Evolutionary conservation across 345 rosid species (phyloP).

Genomic region (Heritiera fomes): DNA sequence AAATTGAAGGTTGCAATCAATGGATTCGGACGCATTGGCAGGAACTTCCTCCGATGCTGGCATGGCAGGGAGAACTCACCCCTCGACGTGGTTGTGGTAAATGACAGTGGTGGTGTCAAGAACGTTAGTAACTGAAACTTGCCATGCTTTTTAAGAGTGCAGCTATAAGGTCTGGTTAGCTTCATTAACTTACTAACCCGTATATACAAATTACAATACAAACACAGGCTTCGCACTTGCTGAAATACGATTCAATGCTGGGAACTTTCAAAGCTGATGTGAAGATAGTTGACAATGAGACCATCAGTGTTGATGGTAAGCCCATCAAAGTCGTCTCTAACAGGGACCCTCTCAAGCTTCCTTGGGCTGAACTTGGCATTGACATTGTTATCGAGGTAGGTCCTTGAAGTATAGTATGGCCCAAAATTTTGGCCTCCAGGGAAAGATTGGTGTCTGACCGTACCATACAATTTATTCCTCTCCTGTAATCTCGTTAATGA

Average conservation of each 20-base stretch:
- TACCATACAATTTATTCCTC: neutral
- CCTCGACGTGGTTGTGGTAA: conserved; percentile 84
- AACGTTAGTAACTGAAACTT: conserved; percentile 51
- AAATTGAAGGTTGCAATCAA: conserved; percentile 96
- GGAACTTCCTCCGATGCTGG: conserved; percentile 99
- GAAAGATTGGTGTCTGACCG: neutral
- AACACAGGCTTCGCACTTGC: conserved; percentile 91
- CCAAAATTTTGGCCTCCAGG: neutral
- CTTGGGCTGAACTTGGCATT: conserved; percentile 96
- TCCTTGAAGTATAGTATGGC: neutral
- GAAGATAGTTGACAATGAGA: conserved; percentile 68
- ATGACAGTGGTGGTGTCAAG: conserved; percentile 99
- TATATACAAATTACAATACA: neutral
- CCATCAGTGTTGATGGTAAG: conserved; percentile 94
- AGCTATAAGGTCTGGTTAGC: neutral
- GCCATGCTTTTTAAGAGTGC: neutral
- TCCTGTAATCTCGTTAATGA: neutral
- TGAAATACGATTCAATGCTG: conserved; percentile 91
- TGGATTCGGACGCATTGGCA: conserved; percentile 95
- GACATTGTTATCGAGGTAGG: conserved; percentile 96
- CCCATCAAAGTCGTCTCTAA: conserved; percentile 78
- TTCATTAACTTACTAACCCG: neutral
- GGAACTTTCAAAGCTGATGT: conserved; percentile 97
- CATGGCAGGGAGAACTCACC: conserved; percentile 94
- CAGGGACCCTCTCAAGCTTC: conserved; percentile 97